Evolutionary conservation across 768 basidiomycete species (phyloP).

Genomic region (Podaxis sp.): DNA sequence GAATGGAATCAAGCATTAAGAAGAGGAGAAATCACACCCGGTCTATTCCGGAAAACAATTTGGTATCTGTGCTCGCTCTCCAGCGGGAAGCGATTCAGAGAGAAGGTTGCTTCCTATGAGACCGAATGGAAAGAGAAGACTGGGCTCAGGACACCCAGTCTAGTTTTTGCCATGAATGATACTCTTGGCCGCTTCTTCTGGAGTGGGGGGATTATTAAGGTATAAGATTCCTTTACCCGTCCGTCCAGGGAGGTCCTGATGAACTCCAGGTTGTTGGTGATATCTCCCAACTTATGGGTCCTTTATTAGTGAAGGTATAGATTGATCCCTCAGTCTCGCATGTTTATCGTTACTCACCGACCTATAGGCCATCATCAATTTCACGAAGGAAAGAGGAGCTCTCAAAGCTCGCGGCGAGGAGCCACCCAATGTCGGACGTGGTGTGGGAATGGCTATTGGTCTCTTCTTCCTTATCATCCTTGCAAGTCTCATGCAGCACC

Average conservation of each 20-base stretch:
- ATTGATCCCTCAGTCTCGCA: not conserved
- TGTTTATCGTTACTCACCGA: not conserved
- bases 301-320: conserved; percentile 55
- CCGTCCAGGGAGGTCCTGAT: not conserved
- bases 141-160: conserved; percentile 47
- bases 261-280: conserved; percentile 54
- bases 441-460: conserved; percentile 58
- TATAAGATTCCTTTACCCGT: conserved; percentile 15
- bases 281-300: conserved; percentile 59
- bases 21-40: conserved; percentile 42
- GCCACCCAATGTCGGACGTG: conserved; percentile 44
- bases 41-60: conserved; percentile 31
- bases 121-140: conserved; percentile 42
- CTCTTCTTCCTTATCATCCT: conserved; percentile 47
- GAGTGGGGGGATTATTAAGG: conserved; percentile 61
- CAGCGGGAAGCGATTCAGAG: conserved; percentile 23
- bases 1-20: conserved; percentile 55
- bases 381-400: conserved; percentile 45
- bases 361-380: conserved; percentile 56
- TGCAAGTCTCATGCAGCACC: conserved; percentile 59
- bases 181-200: conserved; percentile 59
- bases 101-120: conserved; percentile 31
- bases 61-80: conserved; percentile 39
- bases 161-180: conserved; percentile 62
- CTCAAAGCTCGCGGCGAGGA: conserved; percentile 34